Evolutionary conservation across 139 green algal genomes (phyloP), one percentile per base, ranked within the genome.

Genomic region (Yamagishiella unicocca): DNA sequence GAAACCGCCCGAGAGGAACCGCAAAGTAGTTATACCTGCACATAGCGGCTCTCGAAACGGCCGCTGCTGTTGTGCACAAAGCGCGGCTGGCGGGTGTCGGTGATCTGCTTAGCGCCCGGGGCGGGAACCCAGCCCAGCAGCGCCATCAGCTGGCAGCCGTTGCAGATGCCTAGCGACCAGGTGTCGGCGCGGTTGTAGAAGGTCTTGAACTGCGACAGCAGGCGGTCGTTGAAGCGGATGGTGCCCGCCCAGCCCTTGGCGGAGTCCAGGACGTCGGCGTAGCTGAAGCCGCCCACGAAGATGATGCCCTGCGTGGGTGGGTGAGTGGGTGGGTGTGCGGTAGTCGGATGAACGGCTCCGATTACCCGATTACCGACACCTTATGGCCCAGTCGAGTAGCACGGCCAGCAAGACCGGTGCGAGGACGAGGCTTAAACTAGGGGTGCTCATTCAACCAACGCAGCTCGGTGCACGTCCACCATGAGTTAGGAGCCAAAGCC

Each of bases 81-180:
- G 72, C 98, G 95, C 1, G 98, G 98, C 93, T 99, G 98, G 66
- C 91, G 54, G 33, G 89, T 62, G 91, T 98, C 96, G 4, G 90
- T 84, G 83, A 97, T 90, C 61, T 93, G 54, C 38, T 61, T 35
- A 7, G n/a, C 55, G 29, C 76, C 93, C 8, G 90, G 89, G 9
- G 93, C 94, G 1, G 97, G 97, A 91, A 99, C 96, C 96, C 96
- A 99, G 66, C 98, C 98, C 66, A 99, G 95, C 75, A 99, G 94
- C 31, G 98, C 98, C 98, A 99, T 99, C n/a, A 99, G 94, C 95
- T 99, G 98, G 93, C 98, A 99, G 53, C 98, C 98, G 91, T 99
- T 99, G 96, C 98, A 99, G 40, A 99, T 91, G 83, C 98, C 98
- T 45, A 99, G 94, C 64, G 94, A 98, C 90, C 97, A 99, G 64